Evolutionary conservation across 1,284 basidiomycete species (phyloP).

Genomic region (Cryptococcus sp.): DNA sequence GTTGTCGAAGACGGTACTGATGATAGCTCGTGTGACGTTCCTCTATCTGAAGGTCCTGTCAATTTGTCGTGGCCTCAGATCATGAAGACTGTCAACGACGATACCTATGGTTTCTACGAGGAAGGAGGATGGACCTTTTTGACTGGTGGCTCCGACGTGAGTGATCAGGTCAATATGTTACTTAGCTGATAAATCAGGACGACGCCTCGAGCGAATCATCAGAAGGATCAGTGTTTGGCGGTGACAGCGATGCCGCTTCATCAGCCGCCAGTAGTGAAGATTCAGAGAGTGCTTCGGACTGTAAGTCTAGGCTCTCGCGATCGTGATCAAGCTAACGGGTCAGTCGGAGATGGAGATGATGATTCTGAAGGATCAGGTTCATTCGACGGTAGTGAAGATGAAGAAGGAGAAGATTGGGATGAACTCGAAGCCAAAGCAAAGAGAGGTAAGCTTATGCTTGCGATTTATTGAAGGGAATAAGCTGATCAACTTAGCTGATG

Average conservation of each 20-base stretch:
- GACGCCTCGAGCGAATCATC: slow-evolving; percentile 64
- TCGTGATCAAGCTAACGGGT: slow-evolving; percentile 27
- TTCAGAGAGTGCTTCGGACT: slow-evolving; percentile 54
- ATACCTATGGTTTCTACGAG: slow-evolving; percentile 92
- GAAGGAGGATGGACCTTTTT: slow-evolving; percentile 95
- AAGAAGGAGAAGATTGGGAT: slow-evolving; percentile 84
- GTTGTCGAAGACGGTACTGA: not conserved
- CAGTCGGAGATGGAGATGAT: slow-evolving; percentile 63
- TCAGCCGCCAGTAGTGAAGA: slow-evolving; percentile 44
- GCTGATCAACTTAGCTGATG: slow-evolving; percentile 24
- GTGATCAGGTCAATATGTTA: slow-evolving; percentile 24
- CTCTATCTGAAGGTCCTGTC: slow-evolving; percentile 92
- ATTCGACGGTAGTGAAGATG: slow-evolving; percentile 35
- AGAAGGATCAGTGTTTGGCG: slow-evolving; percentile 71
- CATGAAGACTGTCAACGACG: slow-evolving; percentile 96
- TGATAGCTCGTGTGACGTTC: slow-evolving; percentile 85
- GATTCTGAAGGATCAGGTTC: slow-evolving; percentile 57
- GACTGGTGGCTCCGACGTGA: slow-evolving; percentile 63
- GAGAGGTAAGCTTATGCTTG: slow-evolving; percentile 65
- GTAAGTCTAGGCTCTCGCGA: slow-evolving; percentile 32
- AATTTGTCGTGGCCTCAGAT: slow-evolving; percentile 98
- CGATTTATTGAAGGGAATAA: no score
- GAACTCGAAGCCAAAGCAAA: slow-evolving; percentile 87
- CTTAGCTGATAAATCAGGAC: slow-evolving; percentile 42
- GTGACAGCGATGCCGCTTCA: slow-evolving; percentile 28